A percentile compares a stretch with the other conserved stretches of the same genome.
Conservation (phyloP, 163 green algal genomes). For the Chlorella variabilis region DNA sequence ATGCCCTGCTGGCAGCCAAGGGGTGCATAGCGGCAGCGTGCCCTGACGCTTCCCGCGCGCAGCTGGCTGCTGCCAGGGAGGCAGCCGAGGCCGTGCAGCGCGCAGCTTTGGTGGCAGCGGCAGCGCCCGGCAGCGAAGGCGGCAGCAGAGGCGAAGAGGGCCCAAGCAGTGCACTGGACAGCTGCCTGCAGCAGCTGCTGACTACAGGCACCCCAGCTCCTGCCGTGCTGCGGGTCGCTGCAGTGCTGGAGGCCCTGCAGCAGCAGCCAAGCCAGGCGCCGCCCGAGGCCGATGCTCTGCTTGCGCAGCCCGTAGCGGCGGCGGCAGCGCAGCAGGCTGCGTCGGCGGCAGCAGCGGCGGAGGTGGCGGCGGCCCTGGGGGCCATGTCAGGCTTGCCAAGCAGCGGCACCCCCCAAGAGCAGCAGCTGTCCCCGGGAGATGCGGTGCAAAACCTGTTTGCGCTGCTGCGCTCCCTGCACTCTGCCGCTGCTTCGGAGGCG, state of each 20-base stretch:
- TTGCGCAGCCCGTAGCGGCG: background rate
- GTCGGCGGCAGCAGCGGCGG: background rate
- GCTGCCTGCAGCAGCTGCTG: constrained; percentile 24
- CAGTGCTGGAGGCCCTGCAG: constrained; percentile 4
- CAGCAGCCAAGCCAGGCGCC: constrained; percentile 1
- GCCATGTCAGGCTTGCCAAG: constrained; percentile 1
- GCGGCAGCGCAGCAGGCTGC: constrained; percentile 1
- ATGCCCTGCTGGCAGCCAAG: constrained; percentile 5
- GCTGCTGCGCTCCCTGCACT: constrained; percentile 34
- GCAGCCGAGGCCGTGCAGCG: constrained; percentile 5
- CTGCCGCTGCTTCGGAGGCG: background rate
- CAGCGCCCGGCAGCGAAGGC: background rate
- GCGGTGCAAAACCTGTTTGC: constrained; percentile 45
- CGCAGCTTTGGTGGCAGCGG: background rate
- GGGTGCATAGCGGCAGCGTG: background rate
- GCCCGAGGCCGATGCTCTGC: background rate
- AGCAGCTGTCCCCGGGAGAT: constrained; percentile 40
- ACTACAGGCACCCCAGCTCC: background rate
- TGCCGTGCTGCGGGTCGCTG: background rate
- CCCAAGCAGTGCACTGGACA: background rate
- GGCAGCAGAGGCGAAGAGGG: background rate
- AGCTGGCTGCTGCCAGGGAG: background rate
- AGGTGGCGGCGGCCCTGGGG: background rate
- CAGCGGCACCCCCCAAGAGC: background rate
- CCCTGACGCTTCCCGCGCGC: background rate